These are phyloP conservation scores for Chrysanthemum lavandulifolium DNA, from an alignment of 129 eudicot genomes.

Conservation along the genomic window DNA sequence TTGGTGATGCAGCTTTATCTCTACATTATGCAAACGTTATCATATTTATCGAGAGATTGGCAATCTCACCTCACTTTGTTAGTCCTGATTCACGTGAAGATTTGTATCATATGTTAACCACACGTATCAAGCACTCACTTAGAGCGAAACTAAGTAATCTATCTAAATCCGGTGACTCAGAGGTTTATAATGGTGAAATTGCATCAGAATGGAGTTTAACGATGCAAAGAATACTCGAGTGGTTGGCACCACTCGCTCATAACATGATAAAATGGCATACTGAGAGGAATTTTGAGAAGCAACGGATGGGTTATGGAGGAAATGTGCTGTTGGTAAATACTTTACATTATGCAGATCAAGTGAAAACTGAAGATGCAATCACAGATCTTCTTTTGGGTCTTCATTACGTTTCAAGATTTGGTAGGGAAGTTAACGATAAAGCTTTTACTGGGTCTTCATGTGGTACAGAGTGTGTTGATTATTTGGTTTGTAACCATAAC, in stretches of 20 bases:
- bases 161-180: constrained; percentile 34
- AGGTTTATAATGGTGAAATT: constrained; percentile 48
- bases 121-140: constrained; percentile 53
- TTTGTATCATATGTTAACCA: constrained; percentile 73
- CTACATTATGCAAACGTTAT: constrained; percentile 87
- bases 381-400: constrained; percentile 76
- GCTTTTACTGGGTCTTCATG: constrained; percentile 45
- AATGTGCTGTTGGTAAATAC: constrained; percentile 82
- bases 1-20: constrained; percentile 72
- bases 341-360: constrained; percentile 73
- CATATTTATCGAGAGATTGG: constrained; percentile 68
- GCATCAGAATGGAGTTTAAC: constrained; percentile 64
- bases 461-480: constrained; percentile 27
- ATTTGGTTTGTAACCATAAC: constrained; percentile 33
- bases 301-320: constrained; percentile 45
- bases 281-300: constrained; percentile 79
- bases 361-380: constrained; percentile 69
- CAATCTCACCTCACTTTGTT: constrained; percentile 76
- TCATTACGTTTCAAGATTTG: constrained; percentile 65
- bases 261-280: constrained; percentile 84
- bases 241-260: constrained; percentile 95
- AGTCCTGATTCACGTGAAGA: constrained; percentile 85
- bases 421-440: constrained; percentile 46
- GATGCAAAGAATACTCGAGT: constrained; percentile 54
- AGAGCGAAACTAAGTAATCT: constrained; percentile 49